A percentile compares a stretch with the other conserved stretches of the same genome.
Evolutionary conservation across 495 filamentous ascomycete genomes (phyloP).

Genomic region (Annulohypoxylon maeteangense): DNA sequence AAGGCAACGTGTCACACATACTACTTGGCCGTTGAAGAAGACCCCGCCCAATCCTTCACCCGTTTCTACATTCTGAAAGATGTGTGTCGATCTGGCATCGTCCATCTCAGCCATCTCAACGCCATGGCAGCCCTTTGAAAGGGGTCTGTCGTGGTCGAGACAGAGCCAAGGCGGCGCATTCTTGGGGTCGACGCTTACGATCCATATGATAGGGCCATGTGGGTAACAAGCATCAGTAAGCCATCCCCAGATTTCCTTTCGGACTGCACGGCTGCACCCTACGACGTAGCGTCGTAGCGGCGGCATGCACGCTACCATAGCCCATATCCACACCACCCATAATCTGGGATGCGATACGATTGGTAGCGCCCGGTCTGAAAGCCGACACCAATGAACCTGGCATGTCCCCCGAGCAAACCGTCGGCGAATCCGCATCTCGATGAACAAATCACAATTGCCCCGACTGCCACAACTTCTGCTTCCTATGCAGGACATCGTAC

Average conservation of each 20-base stretch:
- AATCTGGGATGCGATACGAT: conserved; percentile 18
- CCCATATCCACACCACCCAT: conserved; percentile 32
- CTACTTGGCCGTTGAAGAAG: neutral
- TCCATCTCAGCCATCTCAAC: conserved; percentile 6
- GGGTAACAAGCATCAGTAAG: conserved; percentile 35
- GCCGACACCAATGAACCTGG: conserved; percentile 33
- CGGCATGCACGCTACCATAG: conserved; percentile 10
- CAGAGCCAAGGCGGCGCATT: conserved; percentile 14
- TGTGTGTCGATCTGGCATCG: conserved; percentile 10
- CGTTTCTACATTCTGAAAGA: neutral
- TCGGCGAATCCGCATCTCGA: conserved; percentile 30
- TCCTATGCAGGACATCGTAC: conserved; percentile 13
- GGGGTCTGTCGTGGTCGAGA: conserved; percentile 6
- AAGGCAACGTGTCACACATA: conserved; percentile 25
- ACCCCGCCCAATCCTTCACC: neutral
- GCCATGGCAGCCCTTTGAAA: neutral
- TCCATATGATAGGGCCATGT: conserved; percentile 27
- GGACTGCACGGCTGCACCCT: conserved; percentile 27
- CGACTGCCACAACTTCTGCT: neutral
- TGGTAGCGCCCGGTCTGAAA: conserved; percentile 14
- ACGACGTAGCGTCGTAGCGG: conserved; percentile 7
- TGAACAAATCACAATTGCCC: conserved; percentile 24
- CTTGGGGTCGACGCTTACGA: conserved; percentile 18
- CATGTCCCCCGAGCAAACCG: conserved; percentile 9
- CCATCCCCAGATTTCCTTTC: conserved; percentile 33